A percentile compares a stretch with the other conserved stretches of the same genome.
Conservation (phyloP, 1,139 yeast species). For the Protomyces lactucae-debilis region DNA sequence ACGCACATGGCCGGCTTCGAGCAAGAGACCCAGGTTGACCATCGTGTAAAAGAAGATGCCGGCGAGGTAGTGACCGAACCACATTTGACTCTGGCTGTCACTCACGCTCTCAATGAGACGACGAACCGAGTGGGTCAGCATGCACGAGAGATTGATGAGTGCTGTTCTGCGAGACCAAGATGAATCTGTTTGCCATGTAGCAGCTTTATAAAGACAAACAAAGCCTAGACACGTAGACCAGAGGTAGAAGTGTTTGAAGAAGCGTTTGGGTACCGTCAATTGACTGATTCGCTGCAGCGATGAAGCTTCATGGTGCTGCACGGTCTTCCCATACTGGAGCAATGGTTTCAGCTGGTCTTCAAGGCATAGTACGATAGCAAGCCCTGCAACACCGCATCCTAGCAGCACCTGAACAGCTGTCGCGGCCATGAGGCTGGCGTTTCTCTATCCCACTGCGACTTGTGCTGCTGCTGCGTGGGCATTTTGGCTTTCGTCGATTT, state of each 20-base stretch:
- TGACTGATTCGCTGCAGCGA: slow-evolving; percentile 31
- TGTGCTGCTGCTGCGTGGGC: no score
- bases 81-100: slow-evolving; percentile 57
- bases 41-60: slow-evolving; percentile 64
- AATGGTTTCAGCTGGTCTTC: slow-evolving; percentile 34
- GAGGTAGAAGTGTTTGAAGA: slow-evolving; percentile 47
- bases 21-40: slow-evolving; percentile 38
- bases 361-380: slow-evolving; percentile 35
- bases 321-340: slow-evolving; percentile 36
- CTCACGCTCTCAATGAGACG: slow-evolving; percentile 57
- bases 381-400: not conserved
- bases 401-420: not conserved
- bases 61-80: slow-evolving; percentile 67
- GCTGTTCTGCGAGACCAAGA: not conserved
- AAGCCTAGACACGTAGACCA: slow-evolving; percentile 31
- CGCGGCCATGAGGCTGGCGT: not conserved
- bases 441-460: not conserved
- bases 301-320: not conserved
- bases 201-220: not conserved
- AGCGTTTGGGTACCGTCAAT: slow-evolving; percentile 47
- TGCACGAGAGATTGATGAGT: slow-evolving; percentile 34
- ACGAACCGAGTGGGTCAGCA: slow-evolving; percentile 57
- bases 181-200: not conserved
- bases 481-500: no score
- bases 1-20: not conserved